Conservation (phyloP, 106 monocot genomes). For the Platanthera guangdongensis region DNA sequence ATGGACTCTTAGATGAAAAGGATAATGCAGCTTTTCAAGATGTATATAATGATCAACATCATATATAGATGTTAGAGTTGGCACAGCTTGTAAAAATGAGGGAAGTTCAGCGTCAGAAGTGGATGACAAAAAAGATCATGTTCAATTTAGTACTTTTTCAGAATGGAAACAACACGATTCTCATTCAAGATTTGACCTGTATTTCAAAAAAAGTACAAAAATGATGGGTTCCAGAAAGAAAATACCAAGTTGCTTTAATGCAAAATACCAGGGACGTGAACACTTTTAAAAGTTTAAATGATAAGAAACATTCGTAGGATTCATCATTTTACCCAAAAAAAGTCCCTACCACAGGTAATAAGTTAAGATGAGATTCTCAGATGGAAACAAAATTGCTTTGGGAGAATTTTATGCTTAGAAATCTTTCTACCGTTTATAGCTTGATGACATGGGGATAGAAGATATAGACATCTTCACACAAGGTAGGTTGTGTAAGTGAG, state of each 20-base stretch:
- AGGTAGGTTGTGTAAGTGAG: no score
- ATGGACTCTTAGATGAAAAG: not conserved
- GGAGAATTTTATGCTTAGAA: not conserved
- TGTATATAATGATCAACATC: not conserved
- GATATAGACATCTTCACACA: not conserved
- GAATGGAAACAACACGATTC: not conserved
- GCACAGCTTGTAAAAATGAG: not conserved
- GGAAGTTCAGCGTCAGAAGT: not conserved
- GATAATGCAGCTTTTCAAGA: no score
- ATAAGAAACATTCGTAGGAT: not conserved
- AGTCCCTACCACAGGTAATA: not conserved
- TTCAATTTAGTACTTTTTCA: not conserved
- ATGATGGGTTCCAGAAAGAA: not conserved
- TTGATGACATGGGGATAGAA: not conserved
- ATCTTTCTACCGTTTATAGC: not conserved
- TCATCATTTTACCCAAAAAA: not conserved
- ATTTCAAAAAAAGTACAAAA: not conserved
- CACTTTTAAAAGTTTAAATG: not conserved
- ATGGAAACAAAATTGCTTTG: not conserved
- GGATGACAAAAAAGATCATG: not conserved
- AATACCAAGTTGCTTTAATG: not conserved
- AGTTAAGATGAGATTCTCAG: not conserved
- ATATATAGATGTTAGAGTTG: not conserved
- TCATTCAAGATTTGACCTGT: not conserved
- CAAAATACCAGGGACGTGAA: not conserved